Base-by-base conservation (phyloP, 192 early-diverging fungal genomes). In the Backusella tarrabulga region DNA sequence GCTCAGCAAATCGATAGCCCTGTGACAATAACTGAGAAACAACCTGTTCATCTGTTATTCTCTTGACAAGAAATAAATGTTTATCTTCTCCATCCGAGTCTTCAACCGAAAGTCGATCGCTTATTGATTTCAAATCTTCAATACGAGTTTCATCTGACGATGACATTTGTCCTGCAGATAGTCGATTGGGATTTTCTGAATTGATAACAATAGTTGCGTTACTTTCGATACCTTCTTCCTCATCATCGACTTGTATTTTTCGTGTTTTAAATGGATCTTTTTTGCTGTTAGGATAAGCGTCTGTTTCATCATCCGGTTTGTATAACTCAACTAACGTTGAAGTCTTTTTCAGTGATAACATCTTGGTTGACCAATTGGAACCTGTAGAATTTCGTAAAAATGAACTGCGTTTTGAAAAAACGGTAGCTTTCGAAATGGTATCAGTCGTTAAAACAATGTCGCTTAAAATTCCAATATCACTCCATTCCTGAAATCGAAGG, bases 1-100 rank as follows among this genome's bases (percentile, higher is more conserved):
- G 68, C 9, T 79, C 77, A n/a, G 77, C 71, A 63, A 85, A 85
- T 44, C 80, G 79, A 71, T 77, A 83, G 12, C 84, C 84, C 34
- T 76, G 77, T 17, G 67, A 50, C 32, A 76, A 35, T 11, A 83
- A 76, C 17, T 68, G 54, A 17, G 81, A 67, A 2, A 68, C 34
- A 9, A 66, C 70, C 35, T 67, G 41, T 32, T 67, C 72, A 17
- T 44, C 42, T 6, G 32, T 40, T 6, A 85, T 12, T 34, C 81
- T 73, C 23, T 67, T 72, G 29, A 83, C 84, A 6, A 83, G 34
- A 42, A 85, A 82, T 38, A 85, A 70, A 36, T 79, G 77, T 26
- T 81, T 72, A 14, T 79, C 67, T 52, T 79, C 71, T 32, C 71
- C 8, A 50, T 72, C 42, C 2, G 40, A 72, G 17, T 72, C 71